Evolutionary conservation across 352 stramenopile genomes (phyloP).

Genomic region (Plasmopara halstedii): DNA sequence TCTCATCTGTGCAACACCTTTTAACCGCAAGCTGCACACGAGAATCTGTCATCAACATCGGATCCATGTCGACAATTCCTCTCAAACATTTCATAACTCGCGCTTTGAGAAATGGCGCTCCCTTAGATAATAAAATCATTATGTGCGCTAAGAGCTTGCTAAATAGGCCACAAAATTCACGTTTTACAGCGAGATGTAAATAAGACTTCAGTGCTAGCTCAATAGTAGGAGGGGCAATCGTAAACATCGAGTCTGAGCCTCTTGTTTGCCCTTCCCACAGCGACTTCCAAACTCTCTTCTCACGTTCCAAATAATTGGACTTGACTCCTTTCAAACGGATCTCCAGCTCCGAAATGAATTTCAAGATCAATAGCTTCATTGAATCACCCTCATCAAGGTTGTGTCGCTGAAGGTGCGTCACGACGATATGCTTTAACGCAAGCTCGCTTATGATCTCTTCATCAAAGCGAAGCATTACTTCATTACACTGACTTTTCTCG

Average conservation of each 20-base stretch:
- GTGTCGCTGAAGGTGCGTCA: conserved; percentile 39
- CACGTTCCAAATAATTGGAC: conserved; percentile 4
- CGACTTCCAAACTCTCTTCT: conserved; percentile 40
- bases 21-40: conserved; percentile 48
- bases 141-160: conserved; percentile 61
- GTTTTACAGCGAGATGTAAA: conserved; percentile 36
- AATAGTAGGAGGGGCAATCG: conserved; percentile 30
- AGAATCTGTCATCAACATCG: conserved; percentile 73
- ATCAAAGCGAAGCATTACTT: not conserved
- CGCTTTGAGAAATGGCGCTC: conserved; percentile 59
- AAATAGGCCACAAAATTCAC: conserved; percentile 65
- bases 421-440: conserved; percentile 58
- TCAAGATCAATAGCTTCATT: conserved; percentile 41
- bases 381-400: conserved; percentile 40
- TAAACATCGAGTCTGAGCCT: conserved; percentile 34
- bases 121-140: conserved; percentile 68
- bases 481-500: conserved; percentile 4
- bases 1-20: conserved; percentile 68
- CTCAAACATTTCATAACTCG: conserved; percentile 71
- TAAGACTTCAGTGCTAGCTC: conserved; percentile 40
- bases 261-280: conserved; percentile 33
- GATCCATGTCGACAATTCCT: conserved; percentile 76
- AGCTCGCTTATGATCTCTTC: conserved; percentile 9
- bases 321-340: conserved; percentile 2
- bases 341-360: conserved; percentile 37